phyloP scores from a whole-genome alignment of 495 filamentous ascomycete species.

The Lentithecium fluviatile region DNA sequence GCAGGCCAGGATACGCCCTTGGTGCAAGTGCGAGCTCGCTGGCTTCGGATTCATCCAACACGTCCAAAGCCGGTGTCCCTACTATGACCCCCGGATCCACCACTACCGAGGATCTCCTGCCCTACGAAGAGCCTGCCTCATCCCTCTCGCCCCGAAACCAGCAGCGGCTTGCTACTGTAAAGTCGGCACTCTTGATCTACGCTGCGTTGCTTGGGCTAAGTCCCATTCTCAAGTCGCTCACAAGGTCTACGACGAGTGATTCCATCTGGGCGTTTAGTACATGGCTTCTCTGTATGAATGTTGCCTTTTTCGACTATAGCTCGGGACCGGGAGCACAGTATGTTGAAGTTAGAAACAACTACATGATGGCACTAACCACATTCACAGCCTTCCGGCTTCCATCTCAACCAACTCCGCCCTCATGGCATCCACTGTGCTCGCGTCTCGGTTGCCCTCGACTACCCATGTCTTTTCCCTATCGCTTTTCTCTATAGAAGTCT shows the following conservation, averaged over 20 bases:
- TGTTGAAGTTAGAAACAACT: conserved; percentile 3
- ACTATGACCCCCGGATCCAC: conserved; percentile 5
- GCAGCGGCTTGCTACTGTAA: conserved; percentile 69
- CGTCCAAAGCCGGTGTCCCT: conserved; percentile 10
- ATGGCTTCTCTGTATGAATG: conserved; percentile 90
- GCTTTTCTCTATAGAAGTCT: conserved; percentile 94
- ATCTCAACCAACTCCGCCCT: conserved; percentile 92
- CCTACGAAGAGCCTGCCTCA: conserved; percentile 37
- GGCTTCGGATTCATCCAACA: conserved; percentile 13
- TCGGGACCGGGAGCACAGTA: conserved; percentile 62
- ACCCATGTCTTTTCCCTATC: conserved; percentile 95
- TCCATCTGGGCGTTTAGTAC: conserved; percentile 95
- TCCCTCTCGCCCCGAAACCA: conserved; percentile 60
- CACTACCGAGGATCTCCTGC: conserved; percentile 29
- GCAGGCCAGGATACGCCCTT: conserved; percentile 19
- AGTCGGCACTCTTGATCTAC: conserved; percentile 92
- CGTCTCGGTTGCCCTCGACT: conserved; percentile 79
- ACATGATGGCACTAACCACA: conserved; percentile 29
- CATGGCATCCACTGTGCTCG: conserved; percentile 91
- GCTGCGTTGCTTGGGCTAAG: conserved; percentile 85
- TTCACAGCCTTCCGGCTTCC: conserved; percentile 68
- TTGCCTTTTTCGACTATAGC: conserved; percentile 96
- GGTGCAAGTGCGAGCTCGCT: conserved; percentile 31
- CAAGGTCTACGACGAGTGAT: conserved; percentile 82
- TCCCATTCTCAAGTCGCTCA: conserved; percentile 92